A percentile compares a stretch with the other conserved stretches of the same genome.
Evolutionary conservation across 352 stramenopile genomes (phyloP).

Genomic region (Phytophthora macrochlamydospora): DNA sequence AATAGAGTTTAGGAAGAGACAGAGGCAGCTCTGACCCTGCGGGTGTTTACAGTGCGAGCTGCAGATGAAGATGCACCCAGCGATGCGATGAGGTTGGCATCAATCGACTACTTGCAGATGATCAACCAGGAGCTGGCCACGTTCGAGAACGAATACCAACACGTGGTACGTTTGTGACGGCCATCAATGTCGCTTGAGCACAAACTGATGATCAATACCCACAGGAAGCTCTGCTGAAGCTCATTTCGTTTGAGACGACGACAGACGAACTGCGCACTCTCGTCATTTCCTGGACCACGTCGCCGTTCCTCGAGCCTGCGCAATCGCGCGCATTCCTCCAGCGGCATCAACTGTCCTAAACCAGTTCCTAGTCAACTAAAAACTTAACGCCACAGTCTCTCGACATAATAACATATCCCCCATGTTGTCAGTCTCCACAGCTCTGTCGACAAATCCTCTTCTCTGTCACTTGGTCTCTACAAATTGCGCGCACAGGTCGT

Average conservation of each 20-base stretch:
- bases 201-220: not conserved
- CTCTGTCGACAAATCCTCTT: not conserved
- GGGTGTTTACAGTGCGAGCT: conserved; percentile 18
- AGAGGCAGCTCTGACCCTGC: not conserved
- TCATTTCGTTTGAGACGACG: conserved; percentile 74
- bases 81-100: conserved; percentile 34
- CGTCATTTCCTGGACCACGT: conserved; percentile 83
- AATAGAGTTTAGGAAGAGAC: not conserved
- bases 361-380: conserved; percentile 13
- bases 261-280: conserved; percentile 78
- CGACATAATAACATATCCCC: conserved; percentile 20
- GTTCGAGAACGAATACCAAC: conserved; percentile 84
- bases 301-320: conserved; percentile 69
- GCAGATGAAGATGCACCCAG: not conserved
- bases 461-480: conserved; percentile 30
- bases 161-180: conserved; percentile 56
- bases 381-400: not conserved
- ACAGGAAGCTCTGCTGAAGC: conserved; percentile 66
- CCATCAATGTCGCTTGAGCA: not conserved
- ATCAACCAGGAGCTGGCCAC: conserved; percentile 65
- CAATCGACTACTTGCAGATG: conserved; percentile 77
- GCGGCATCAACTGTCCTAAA: conserved; percentile 47
- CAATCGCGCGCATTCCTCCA: conserved; percentile 54
- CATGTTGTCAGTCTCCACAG: conserved; percentile 1
- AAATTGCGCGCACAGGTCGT: conserved; percentile 79